Percentiles rank a stretch among this genome's conserved stretches.
These are phyloP conservation scores for Skeletonema grethae DNA, from an alignment of 108 stramenopile genomes.

Conservation along the genomic window DNA sequence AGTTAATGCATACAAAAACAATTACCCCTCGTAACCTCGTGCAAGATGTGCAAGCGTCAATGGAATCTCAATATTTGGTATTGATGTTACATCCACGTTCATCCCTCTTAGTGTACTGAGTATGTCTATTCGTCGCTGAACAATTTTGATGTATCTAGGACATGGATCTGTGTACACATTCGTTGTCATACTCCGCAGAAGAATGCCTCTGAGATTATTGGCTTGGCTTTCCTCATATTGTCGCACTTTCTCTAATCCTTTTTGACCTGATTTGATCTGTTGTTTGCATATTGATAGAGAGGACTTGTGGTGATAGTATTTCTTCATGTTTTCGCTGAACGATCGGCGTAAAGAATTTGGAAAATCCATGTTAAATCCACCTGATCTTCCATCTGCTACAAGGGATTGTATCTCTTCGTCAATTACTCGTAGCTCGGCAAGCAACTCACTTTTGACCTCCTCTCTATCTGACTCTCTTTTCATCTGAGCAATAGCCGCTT, in stretches of 20 bases:
- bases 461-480: neutral
- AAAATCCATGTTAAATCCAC: neutral
- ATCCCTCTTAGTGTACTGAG: neutral
- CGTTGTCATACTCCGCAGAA: neutral
- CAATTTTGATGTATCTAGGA: neutral
- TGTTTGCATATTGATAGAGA: slow-evolving; percentile 1
- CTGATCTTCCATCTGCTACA: neutral
- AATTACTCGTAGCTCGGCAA: neutral
- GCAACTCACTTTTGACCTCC: neutral
- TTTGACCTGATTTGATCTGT: neutral
- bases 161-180: neutral
- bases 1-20: neutral
- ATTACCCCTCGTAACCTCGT: neutral
- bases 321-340: neutral
- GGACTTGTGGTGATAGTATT: neutral
- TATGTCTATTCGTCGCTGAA: neutral
- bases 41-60: neutral
- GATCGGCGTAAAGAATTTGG: neutral
- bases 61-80: neutral
- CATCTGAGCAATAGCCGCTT: neutral
- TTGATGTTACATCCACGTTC: neutral
- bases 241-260: neutral
- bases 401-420: slow-evolving; percentile 3
- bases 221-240: neutral
- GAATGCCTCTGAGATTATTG: neutral